These are phyloP conservation scores for Copromyces sp. DNA, from an alignment of 495 filamentous ascomycete genomes.

Conservation along the genomic window DNA sequence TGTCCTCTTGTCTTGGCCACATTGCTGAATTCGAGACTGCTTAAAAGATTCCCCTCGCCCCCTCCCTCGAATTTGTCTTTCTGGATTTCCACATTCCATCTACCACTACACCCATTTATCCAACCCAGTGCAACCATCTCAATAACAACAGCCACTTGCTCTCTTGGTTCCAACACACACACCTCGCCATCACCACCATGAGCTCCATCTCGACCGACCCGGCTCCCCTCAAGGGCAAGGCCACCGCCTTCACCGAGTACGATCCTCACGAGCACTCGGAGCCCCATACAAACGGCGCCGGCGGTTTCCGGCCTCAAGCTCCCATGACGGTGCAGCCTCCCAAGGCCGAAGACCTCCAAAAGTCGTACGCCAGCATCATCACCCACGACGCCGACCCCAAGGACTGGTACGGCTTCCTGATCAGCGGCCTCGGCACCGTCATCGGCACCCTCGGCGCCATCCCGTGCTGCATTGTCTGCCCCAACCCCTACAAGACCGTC, in stretches of 20 bases:
- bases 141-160: background rate
- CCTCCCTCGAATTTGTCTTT: background rate
- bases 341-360: slow-evolving; percentile 73
- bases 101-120: background rate
- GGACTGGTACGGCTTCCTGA: slow-evolving; percentile 88
- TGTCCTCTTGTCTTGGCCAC: background rate
- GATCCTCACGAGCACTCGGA: background rate
- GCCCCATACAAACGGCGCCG: background rate
- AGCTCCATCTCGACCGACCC: background rate
- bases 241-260: background rate
- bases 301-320: slow-evolving; percentile 31
- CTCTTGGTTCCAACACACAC: background rate
- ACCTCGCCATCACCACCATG: background rate
- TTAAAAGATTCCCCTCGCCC: background rate
- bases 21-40: background rate
- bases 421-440: slow-evolving; percentile 63
- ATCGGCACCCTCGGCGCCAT: slow-evolving; percentile 79
- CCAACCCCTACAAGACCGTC: slow-evolving; percentile 96
- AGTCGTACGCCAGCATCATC: slow-evolving; percentile 71
- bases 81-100: background rate
- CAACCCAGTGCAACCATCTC: background rate
- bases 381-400: slow-evolving; percentile 62
- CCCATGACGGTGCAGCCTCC: slow-evolving; percentile 76
- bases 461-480: slow-evolving; percentile 85
- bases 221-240: slow-evolving; percentile 19